Percentiles rank a stretch among this genome's conserved stretches.
Evolutionary conservation across 306 rosid genomes (phyloP).

Genomic region (Sicyos baderoa): DNA sequence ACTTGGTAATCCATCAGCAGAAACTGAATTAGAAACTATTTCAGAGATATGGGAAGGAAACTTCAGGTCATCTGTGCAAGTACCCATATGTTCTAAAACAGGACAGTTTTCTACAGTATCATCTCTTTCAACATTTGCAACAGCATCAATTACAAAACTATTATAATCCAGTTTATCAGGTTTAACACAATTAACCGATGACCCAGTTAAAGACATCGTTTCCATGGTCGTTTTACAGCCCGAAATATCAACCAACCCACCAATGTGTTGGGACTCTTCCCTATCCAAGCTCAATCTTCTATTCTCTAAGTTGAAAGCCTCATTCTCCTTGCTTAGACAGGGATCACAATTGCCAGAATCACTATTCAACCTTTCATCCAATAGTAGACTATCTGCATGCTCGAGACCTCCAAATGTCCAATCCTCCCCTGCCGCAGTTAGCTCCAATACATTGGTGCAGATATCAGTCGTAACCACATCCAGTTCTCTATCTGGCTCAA

Average conservation of each 20-base stretch:
- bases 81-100: neutral
- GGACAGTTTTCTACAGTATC: slow-evolving; percentile 23
- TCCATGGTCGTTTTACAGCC: slow-evolving; percentile 22
- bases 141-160: slow-evolving; percentile 19
- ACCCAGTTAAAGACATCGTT: slow-evolving; percentile 20
- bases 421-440: slow-evolving; percentile 14
- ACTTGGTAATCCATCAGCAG: slow-evolving; percentile 12
- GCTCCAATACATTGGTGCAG: slow-evolving; percentile 25
- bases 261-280: slow-evolving; percentile 26
- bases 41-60: slow-evolving; percentile 30
- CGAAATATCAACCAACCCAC: slow-evolving; percentile 14
- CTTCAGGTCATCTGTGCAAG: slow-evolving; percentile 20
- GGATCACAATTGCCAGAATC: slow-evolving; percentile 29
- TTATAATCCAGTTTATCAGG: slow-evolving; percentile 35
- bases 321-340: slow-evolving; percentile 25
- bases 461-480: slow-evolving; percentile 19
- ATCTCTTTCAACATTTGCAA: slow-evolving; percentile 25
- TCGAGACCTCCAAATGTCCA: slow-evolving; percentile 13
- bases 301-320: slow-evolving; percentile 23
- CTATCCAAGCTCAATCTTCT: slow-evolving; percentile 4
- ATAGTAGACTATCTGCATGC: neutral
- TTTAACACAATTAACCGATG: slow-evolving; percentile 26
- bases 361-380: slow-evolving; percentile 25
- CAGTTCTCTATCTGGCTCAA: slow-evolving; percentile 21
- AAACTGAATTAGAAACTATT: slow-evolving; percentile 28